phyloP scores from a whole-genome alignment of 106 monocot genomes.

The Alisma plantagoaquatica region DNA sequence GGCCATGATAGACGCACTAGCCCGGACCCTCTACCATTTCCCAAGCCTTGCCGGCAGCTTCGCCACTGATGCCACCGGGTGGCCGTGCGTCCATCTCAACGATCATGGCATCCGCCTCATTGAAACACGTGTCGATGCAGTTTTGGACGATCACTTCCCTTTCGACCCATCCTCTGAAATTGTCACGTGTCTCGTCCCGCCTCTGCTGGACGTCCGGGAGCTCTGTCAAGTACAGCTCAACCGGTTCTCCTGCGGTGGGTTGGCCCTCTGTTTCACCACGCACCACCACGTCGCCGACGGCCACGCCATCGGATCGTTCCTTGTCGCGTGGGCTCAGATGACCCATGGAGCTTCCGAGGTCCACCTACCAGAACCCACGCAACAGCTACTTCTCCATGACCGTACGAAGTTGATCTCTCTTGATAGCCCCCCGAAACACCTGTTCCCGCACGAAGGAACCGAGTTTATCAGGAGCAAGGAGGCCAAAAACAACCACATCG shows the following conservation, averaged over 20 bases:
- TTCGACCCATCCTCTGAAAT: neutral
- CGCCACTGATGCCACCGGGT: neutral
- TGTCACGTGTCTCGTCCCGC: neutral
- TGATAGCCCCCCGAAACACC: neutral
- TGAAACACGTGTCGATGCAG: neutral
- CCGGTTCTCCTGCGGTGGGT: constrained; percentile 13
- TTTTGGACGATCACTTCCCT: neutral
- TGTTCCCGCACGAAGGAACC: neutral
- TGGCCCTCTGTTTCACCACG: neutral
- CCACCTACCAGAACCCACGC: neutral
- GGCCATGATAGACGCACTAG: neutral
- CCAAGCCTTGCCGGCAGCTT: constrained; percentile 4
- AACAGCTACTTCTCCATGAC: constrained; percentile 5
- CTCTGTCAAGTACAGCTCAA: constrained; percentile 2
- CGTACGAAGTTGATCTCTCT: neutral
- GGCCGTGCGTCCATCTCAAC: constrained; percentile 1
- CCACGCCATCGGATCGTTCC: constrained; percentile 3
- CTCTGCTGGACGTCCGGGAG: neutral
- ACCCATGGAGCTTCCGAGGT: neutral
- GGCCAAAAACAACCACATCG: neutral
- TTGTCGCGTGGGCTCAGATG: constrained; percentile 2
- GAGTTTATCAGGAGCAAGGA: constrained; percentile 12
- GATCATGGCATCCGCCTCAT: constrained; percentile 6
- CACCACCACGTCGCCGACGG: constrained; percentile 14
- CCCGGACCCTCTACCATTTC: constrained; percentile 5